Evolutionary conservation across 2,329 filamentous ascomycete species (phyloP), one percentile per base, ranked within the genome.

Genomic region (Blastomyces percursus): DNA sequence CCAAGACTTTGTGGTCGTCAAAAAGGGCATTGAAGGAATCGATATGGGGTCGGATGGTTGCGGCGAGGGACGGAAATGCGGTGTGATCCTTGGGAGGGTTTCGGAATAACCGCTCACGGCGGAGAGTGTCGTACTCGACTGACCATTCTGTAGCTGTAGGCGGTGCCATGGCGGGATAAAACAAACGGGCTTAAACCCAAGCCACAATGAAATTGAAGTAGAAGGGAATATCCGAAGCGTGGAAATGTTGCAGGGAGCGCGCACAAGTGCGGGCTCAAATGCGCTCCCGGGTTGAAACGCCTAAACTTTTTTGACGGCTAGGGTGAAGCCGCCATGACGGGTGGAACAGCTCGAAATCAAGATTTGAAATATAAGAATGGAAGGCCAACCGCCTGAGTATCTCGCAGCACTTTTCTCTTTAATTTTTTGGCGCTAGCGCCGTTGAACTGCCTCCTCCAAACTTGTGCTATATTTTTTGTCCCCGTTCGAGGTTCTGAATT

Each of bases 1-100:
- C 84, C 61, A 99, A 74, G 60, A 88, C 79, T 61, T 89, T 90
- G 75, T 87, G 82, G 63, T 82, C 80, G 40, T 86, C 84, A 73
- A 96, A 95, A 57, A 97, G 82, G 60, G 86, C 86, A 79, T 99
- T 96, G 84, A 96, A 99, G 7, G 94, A 94, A 71, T 96, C 87
- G 69, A 97, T 88, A 76, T 99, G 94, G 59, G 94, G 94, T 67
- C 89, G 83, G 64, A 97, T 86, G n/a, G 93, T 90, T 65, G 84
- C 84, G 70, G 92, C 88, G 57, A 99, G 84, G 27, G 89, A 84
- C 16, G 94, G 94, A 72, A 96, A 97, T 64, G 93, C 91, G 11
- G 89, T 89, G 69, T 85, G 88, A 73, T 97, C 92, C 71, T 84
- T 88, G 0, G 94, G 93, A 21, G 94, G 93, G 68, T 95, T 87